Evolutionary conservation across 2,329 filamentous ascomycete genomes (phyloP).

Genomic region (Coleophoma cylindrospora): DNA sequence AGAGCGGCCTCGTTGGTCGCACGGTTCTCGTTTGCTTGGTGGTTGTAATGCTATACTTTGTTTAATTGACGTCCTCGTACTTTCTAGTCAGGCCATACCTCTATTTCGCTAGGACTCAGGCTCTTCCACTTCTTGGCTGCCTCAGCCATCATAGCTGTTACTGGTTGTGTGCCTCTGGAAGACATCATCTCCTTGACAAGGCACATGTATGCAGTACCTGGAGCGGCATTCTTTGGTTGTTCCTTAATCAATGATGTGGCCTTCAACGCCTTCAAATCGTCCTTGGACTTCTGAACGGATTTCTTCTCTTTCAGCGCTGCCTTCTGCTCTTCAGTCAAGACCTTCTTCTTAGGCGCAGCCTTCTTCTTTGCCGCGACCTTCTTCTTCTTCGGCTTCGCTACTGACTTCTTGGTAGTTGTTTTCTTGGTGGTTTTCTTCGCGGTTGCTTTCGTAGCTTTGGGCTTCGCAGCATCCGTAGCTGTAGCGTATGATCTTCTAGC

Average conservation of each 20-base stretch:
- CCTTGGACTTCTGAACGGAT: constrained; percentile 18
- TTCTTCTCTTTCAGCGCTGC: constrained; percentile 1
- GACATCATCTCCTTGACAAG: constrained; percentile 1
- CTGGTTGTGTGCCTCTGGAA: constrained; percentile 6
- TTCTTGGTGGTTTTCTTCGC: constrained; percentile 21
- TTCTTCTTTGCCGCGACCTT: constrained; percentile 26
- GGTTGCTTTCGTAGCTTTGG: constrained; percentile 14
- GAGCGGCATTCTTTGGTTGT: not conserved
- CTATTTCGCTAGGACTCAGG: constrained; percentile 26
- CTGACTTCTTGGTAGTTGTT: constrained; percentile 19
- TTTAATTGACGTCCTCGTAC: not conserved
- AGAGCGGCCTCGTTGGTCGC: constrained; percentile 37
- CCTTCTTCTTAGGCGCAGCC: constrained; percentile 16
- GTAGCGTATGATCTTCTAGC: constrained; percentile 17
- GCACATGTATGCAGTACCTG: not conserved
- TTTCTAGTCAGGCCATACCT: constrained; percentile 23
- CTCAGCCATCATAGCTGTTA: constrained; percentile 4
- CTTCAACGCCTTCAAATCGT: constrained; percentile 16
- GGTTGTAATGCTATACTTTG: constrained; percentile 43
- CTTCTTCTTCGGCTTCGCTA: constrained; percentile 13
- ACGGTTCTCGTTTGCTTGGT: constrained; percentile 40
- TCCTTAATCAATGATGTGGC: not conserved
- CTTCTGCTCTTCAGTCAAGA: not conserved
- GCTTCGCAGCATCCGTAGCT: constrained; percentile 18
- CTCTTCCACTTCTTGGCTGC: constrained; percentile 25